Evolutionary conservation across 1,139 yeast species (phyloP).

Genomic region (Geotrichum candidum): DNA sequence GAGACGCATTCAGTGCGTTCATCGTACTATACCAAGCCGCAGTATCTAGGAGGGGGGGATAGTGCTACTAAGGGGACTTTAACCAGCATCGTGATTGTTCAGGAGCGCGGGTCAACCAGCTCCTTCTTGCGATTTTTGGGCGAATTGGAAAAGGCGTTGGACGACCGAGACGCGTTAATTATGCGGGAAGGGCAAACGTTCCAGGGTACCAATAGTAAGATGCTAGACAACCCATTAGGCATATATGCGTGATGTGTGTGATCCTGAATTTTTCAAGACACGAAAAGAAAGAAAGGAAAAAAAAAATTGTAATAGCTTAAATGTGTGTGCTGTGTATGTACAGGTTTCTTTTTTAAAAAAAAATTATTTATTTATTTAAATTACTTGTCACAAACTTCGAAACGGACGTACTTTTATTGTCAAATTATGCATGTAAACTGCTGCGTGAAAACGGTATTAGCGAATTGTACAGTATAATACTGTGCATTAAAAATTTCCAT

Average conservation of each 20-base stretch:
- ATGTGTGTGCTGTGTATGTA: neutral
- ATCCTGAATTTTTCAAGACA: neutral
- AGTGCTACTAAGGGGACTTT: neutral
- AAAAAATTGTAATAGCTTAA: neutral
- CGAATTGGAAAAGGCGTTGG: conserved; percentile 13
- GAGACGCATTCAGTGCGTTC: conserved; percentile 5
- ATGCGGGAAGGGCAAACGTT: neutral
- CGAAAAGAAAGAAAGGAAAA: neutral
- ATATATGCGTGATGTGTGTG: neutral
- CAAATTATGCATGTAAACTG: neutral
- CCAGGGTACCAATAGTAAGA: neutral
- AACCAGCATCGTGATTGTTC: conserved; percentile 8
- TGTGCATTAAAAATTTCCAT: neutral
- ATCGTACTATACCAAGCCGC: conserved; percentile 2
- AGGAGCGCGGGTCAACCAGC: conserved; percentile 13
- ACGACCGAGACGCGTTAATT: conserved; percentile 2
- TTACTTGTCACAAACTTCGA: neutral
- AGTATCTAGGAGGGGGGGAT: conserved; percentile 4
- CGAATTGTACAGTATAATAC: neutral
- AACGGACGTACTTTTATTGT: neutral
- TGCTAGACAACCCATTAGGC: neutral
- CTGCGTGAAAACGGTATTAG: neutral
- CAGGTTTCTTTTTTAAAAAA: too few relatives aligned
- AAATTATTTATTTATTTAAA: neutral
- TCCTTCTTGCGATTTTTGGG: conserved; percentile 11